Conservation (phyloP, 805 yeast species). For the Teunomyces cretensis region DNA sequence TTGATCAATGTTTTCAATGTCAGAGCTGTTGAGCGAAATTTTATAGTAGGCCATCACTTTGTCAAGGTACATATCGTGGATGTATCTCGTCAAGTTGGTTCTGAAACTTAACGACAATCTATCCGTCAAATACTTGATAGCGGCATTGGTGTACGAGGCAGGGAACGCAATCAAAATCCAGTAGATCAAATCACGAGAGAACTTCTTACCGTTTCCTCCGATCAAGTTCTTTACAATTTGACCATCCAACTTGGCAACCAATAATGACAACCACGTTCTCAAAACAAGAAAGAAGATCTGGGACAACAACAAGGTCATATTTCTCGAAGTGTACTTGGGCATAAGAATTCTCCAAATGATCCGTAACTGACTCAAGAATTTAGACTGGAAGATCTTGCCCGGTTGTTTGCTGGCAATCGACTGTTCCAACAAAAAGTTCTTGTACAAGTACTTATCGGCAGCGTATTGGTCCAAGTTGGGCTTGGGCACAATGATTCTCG, state of each 20-base stretch:
- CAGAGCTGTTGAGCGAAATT: slow-evolving; percentile 56
- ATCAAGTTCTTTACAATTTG: slow-evolving; percentile 87
- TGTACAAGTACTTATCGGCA: slow-evolving; percentile 54
- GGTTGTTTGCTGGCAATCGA: slow-evolving; percentile 22
- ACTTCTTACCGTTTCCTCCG: slow-evolving; percentile 73
- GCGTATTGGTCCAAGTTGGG: slow-evolving; percentile 52
- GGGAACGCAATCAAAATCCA: slow-evolving; percentile 93
- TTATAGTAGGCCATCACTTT: slow-evolving; percentile 81
- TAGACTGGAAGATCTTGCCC: slow-evolving; percentile 47
- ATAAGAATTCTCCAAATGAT: slow-evolving; percentile 80
- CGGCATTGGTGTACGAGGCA: slow-evolving; percentile 88
- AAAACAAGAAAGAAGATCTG: slow-evolving; percentile 75
- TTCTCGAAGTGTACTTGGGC: slow-evolving; percentile 70
- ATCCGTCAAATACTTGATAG: slow-evolving; percentile 77
- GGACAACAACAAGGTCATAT: slow-evolving; percentile 60
- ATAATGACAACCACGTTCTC: slow-evolving; percentile 82
- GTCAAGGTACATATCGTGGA: slow-evolving; percentile 88
- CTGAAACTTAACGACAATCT: slow-evolving; percentile 80
- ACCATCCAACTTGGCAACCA: slow-evolving; percentile 89
- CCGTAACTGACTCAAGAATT: slow-evolving; percentile 67
- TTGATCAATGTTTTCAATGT: slow-evolving; percentile 73
- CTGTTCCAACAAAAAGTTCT: slow-evolving; percentile 41
- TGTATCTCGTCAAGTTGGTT: slow-evolving; percentile 76
- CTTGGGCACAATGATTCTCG: slow-evolving; percentile 46
- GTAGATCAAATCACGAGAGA: slow-evolving; percentile 71